These are phyloP conservation scores for Trypanosoma cruzi DNA, from an alignment of 208 protist genomes.

Conservation along the genomic window DNA sequence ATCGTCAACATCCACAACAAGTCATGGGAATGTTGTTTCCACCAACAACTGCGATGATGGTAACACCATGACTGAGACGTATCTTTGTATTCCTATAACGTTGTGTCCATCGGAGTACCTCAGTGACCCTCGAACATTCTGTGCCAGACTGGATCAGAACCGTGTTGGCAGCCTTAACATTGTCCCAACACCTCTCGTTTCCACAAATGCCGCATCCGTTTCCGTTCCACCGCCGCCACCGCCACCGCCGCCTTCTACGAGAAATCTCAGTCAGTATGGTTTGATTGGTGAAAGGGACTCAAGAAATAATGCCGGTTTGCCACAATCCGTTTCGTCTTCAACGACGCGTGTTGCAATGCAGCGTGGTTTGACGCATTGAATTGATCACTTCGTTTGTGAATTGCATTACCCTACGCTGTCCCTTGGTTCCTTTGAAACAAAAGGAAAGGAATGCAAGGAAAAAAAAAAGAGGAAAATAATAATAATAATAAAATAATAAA, in stretches of 20 bases:
- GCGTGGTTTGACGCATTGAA: background rate
- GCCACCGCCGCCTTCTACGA: background rate
- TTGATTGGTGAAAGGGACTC: background rate
- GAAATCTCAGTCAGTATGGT: background rate
- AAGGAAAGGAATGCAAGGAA: background rate
- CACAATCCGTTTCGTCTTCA: slow-evolving; percentile 26
- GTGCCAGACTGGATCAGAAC: slow-evolving; percentile 44
- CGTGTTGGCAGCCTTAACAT: slow-evolving; percentile 42
- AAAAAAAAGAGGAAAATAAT: background rate
- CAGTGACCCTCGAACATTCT: slow-evolving; percentile 63
- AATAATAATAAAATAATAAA: background rate
- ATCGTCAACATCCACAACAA: background rate
- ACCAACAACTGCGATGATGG: background rate
- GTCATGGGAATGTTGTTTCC: background rate
- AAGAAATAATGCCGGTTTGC: background rate
- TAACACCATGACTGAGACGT: slow-evolving; percentile 22
- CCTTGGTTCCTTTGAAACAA: background rate
- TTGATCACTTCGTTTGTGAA: background rate
- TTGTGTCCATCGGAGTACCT: slow-evolving; percentile 57
- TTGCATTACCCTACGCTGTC: background rate
- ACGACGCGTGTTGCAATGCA: slow-evolving; percentile 4
- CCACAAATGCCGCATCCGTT: slow-evolving; percentile 13
- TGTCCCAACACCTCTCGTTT: slow-evolving; percentile 22
- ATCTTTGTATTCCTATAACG: slow-evolving; percentile 62
- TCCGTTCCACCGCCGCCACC: slow-evolving; percentile 20